These are phyloP conservation scores for Xanthoceras sorbifolium DNA, from an alignment of 345 rosid genomes.

Conservation along the genomic window DNA sequence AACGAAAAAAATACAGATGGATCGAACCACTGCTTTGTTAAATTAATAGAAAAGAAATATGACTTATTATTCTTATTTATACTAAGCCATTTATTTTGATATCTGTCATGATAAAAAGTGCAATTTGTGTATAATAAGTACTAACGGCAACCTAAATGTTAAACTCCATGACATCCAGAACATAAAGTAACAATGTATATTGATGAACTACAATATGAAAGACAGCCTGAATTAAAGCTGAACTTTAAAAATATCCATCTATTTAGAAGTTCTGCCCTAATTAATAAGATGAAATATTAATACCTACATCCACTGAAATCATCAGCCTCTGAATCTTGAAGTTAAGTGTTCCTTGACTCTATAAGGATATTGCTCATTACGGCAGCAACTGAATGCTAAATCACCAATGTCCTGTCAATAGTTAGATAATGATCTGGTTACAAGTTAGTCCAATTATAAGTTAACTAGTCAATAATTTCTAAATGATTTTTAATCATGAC, in stretches of 20 bases:
- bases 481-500: conserved; percentile 8
- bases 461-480: background rate
- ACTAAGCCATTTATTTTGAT: background rate
- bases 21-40: background rate
- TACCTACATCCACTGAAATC: background rate
- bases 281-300: background rate
- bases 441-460: background rate
- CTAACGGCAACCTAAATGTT: background rate
- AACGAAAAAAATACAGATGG: background rate
- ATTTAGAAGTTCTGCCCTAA: background rate
- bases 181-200: too few species aligned
- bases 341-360: conserved; percentile 4
- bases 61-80: background rate
- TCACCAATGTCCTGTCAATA: background rate
- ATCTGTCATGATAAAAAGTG: background rate
- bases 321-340: conserved; percentile 8
- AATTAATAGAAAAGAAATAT: background rate
- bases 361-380: background rate
- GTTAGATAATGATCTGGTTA: background rate
- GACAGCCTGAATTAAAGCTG: background rate
- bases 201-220: background rate
- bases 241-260: background rate
- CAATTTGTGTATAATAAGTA: background rate
- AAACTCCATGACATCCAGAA: background rate
- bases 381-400: background rate